These are phyloP conservation scores for Malassezia pachydermatis DNA, from an alignment of 1,284 basidiomycete species.

Conservation along the genomic window DNA sequence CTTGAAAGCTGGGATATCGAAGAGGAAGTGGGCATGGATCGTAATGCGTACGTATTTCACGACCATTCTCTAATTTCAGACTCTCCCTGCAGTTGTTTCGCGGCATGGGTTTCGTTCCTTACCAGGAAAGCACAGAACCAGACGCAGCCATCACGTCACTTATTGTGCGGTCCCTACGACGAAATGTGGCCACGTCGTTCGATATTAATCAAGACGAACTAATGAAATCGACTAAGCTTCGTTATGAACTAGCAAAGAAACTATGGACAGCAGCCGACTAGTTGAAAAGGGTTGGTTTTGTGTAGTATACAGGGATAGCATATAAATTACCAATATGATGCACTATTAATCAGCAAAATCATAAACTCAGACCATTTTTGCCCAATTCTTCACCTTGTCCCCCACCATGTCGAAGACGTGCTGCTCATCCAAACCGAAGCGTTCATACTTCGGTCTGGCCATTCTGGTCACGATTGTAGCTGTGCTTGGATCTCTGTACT, in stretches of 20 bases:
- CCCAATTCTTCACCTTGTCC: background rate
- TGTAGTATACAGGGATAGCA: background rate
- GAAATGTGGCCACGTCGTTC: slow-evolving; percentile 31
- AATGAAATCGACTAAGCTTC: slow-evolving; percentile 19
- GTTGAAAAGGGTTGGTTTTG: background rate
- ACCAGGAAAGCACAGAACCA: slow-evolving; percentile 10
- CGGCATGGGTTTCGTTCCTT: slow-evolving; percentile 28
- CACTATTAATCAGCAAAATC: background rate
- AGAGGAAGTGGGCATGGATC: slow-evolving; percentile 27
- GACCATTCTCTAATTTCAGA: slow-evolving; percentile 1
- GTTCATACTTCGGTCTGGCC: slow-evolving; percentile 1
- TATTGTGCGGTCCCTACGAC: slow-evolving; percentile 26
- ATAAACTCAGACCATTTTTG: background rate
- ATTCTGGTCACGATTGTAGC: slow-evolving; percentile 12
- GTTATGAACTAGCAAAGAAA: slow-evolving; percentile 25
- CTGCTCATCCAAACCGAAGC: background rate
- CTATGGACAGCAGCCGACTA: slow-evolving; percentile 33
- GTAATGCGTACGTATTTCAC: slow-evolving; percentile 27
- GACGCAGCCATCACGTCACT: slow-evolving; percentile 21
- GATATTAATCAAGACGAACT: slow-evolving; percentile 22
- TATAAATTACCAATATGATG: background rate
- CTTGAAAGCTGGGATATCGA: slow-evolving; percentile 31
- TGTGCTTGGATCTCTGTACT: background rate
- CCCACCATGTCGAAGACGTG: background rate
- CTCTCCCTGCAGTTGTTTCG: slow-evolving; percentile 29